phyloP scores from a whole-genome alignment of 2,329 filamentous ascomycete genomes.

The Cladosporium colombiae region DNA sequence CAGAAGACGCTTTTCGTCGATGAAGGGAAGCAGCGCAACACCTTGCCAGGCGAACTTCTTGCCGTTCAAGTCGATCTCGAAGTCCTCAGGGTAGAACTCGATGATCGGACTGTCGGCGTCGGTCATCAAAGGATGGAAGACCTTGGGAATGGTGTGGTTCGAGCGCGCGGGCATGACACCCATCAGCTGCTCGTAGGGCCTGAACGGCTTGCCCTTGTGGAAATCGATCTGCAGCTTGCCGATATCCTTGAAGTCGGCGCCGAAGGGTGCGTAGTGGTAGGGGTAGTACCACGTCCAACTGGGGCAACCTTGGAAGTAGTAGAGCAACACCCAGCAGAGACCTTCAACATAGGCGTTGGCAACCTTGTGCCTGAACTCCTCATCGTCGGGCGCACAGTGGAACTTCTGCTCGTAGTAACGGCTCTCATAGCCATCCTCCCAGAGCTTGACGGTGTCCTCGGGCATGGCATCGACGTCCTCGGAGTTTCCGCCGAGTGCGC shows the following conservation, averaged over 20 bases:
- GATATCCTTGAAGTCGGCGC: conserved; percentile 87
- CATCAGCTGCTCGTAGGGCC: conserved; percentile 96
- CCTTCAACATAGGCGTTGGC: conserved; percentile 92
- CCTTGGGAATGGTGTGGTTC: conserved; percentile 82
- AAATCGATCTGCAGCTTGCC: conserved; percentile 78
- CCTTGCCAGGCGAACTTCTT: conserved; percentile 99
- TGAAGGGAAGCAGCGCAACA: conserved; percentile 89
- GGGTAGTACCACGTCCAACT: conserved; percentile 99
- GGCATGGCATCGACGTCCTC: conserved; percentile 61
- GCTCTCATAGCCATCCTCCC: conserved; percentile 94
- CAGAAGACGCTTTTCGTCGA: conserved; percentile 85
- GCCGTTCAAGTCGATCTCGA: conserved; percentile 89
- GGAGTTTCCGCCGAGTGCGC: conserved; percentile 43
- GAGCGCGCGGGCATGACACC: conserved; percentile 93
- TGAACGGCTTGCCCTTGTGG: conserved; percentile 80
- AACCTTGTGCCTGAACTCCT: conserved; percentile 85
- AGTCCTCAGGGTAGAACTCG: conserved; percentile 96
- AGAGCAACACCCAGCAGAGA: conserved; percentile 89
- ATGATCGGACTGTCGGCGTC: conserved; percentile 86
- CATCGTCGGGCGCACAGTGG: conserved; percentile 74
- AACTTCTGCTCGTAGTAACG: conserved; percentile 98
- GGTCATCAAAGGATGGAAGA: conserved; percentile 90
- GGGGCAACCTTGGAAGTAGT: conserved; percentile 97
- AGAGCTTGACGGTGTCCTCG: conserved; percentile 81
- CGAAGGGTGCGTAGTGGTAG: conserved; percentile 97